Percentiles rank a stretch among this genome's conserved stretches.
Conservation (phyloP, 2,329 filamentous ascomycete species). For the Colletotrichum limetticola region DNA sequence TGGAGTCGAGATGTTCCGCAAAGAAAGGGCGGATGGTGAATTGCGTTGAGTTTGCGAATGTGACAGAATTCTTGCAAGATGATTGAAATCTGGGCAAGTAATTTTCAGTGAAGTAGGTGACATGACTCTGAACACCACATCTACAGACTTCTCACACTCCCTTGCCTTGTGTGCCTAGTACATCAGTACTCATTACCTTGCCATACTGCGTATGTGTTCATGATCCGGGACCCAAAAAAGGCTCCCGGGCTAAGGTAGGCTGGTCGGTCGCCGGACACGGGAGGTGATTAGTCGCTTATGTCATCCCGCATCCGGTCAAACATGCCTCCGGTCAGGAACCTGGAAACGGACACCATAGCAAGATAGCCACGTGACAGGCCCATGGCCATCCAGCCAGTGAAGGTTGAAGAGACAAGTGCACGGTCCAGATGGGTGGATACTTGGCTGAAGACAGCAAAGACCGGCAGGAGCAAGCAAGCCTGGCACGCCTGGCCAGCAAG, state of each 20-base stretch:
- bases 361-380: constrained; percentile 21
- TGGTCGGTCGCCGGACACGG: neutral
- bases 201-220: neutral
- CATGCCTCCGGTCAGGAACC: neutral
- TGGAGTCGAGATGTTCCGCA: no score
- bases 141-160: no score
- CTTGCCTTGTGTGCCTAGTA: no score
- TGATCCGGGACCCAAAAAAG: neutral
- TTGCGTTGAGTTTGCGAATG: no score
- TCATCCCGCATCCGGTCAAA: constrained; percentile 32
- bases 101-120: no score
- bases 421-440: neutral
- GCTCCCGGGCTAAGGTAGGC: no score
- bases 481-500: neutral
- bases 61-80: no score
- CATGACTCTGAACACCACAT: no score
- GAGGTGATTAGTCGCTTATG: neutral
- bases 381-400: neutral
- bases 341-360: constrained; percentile 31
- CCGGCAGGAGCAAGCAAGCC: constrained; percentile 2
- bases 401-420: neutral
- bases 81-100: no score
- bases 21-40: no score
- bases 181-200: no score
- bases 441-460: constrained; percentile 21